phyloP scores from a whole-genome alignment of 768 basidiomycete species.

The Rhodotorula kratochvilovae region DNA sequence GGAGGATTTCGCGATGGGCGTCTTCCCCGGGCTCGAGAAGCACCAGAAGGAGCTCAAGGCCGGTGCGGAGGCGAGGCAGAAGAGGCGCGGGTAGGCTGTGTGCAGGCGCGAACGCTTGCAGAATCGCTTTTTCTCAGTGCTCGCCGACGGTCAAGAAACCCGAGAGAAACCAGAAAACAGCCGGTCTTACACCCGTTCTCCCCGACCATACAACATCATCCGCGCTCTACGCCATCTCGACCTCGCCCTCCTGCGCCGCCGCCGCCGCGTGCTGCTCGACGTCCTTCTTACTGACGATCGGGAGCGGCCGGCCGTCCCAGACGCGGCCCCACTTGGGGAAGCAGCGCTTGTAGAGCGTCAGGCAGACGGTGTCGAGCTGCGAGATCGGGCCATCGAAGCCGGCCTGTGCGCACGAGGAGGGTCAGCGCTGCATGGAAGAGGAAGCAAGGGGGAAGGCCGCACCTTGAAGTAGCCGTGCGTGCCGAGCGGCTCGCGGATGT shows the following conservation, averaged over 20 bases:
- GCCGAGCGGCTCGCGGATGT: constrained; percentile 85
- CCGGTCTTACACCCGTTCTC: no score
- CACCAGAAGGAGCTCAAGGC: no score
- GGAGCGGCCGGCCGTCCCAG: constrained; percentile 29
- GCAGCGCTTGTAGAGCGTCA: constrained; percentile 90
- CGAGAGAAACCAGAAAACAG: no score
- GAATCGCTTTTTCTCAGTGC: no score
- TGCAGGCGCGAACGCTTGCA: no score
- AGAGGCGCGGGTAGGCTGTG: no score
- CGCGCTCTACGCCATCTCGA: constrained; percentile 4
- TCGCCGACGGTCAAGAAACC: no score
- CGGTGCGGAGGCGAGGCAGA: no score
- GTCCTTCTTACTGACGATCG: constrained; percentile 26
- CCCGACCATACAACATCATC: neutral
- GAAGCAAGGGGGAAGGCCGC: constrained; percentile 55
- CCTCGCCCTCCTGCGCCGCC: constrained; percentile 1
- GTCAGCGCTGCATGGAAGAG: neutral
- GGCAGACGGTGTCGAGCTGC: constrained; percentile 95
- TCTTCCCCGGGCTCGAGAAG: no score
- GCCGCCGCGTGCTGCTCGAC: constrained; percentile 3
- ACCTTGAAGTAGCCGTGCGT: constrained; percentile 99
- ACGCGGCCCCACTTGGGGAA: constrained; percentile 75
- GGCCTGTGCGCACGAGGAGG: constrained; percentile 7
- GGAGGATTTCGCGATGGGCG: no score
- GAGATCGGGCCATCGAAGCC: constrained; percentile 71